Evolutionary conservation across 768 basidiomycete species (phyloP).

Genomic region (Serpula lacrymans): DNA sequence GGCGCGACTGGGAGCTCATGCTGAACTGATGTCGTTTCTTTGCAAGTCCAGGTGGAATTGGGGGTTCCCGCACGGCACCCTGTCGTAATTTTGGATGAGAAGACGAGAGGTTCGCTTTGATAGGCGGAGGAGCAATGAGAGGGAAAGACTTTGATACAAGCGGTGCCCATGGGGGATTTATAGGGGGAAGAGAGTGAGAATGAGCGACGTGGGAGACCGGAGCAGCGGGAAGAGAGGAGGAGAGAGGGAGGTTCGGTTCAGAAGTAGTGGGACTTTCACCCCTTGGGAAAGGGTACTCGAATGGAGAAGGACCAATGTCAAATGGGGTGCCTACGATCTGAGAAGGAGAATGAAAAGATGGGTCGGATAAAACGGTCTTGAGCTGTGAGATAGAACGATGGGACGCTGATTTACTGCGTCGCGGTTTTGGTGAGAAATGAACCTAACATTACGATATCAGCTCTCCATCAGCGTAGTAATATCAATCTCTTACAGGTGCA

Average conservation of each 20-base stretch:
- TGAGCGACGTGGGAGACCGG: constrained; percentile 80
- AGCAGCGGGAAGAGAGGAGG: constrained; percentile 40
- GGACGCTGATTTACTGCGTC: constrained; percentile 4
- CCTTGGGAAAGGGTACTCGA: constrained; percentile 30
- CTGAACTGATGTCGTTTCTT: constrained; percentile 22
- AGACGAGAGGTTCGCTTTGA: too few species aligned
- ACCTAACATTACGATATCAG: too few species aligned
- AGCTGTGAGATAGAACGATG: constrained; percentile 2
- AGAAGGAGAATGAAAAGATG: background rate
- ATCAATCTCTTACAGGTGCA: too few species aligned
- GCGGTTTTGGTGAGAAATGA: too few species aligned
- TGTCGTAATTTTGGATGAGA: constrained; percentile 29
- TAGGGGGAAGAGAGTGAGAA: constrained; percentile 20
- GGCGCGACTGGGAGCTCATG: constrained; percentile 16
- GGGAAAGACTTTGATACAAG: constrained; percentile 26
- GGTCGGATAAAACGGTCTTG: constrained; percentile 4
- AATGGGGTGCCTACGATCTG: constrained; percentile 32
- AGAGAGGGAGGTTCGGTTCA: constrained; percentile 21
- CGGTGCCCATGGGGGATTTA: constrained; percentile 25
- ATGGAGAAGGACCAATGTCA: constrained; percentile 29
- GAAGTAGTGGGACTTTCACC: constrained; percentile 27
- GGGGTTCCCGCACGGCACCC: constrained; percentile 24
- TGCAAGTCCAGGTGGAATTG: constrained; percentile 29
- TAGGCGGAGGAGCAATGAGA: constrained; percentile 23
- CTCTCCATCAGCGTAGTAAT: too few species aligned